Evolutionary conservation across 139 green algal genomes (phyloP).

Genomic region (Yamagishiella unicocca): DNA sequence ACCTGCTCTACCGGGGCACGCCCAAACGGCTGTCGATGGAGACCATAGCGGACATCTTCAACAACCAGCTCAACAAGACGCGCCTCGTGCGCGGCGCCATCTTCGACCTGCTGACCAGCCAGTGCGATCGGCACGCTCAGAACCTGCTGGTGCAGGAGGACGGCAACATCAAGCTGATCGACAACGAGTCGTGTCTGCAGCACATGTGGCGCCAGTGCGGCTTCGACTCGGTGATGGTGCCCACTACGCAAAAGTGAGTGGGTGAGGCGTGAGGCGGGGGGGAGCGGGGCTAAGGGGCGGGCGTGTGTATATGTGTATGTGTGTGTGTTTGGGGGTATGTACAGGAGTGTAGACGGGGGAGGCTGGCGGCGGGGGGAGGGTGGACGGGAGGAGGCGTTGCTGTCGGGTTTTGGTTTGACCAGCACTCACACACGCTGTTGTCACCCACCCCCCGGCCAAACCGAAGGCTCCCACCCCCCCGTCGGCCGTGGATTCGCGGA

Average conservation of each 20-base stretch:
- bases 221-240: conserved; percentile 61
- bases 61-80: conserved; percentile 65
- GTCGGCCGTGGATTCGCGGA: too few relatives aligned
- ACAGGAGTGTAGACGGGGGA: background rate
- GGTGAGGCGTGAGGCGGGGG: background rate
- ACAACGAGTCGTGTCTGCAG: conserved; percentile 66
- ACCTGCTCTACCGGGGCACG: conserved; percentile 56
- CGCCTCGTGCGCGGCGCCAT: conserved; percentile 62
- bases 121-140: conserved; percentile 72
- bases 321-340: background rate
- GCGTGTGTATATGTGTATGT: background rate
- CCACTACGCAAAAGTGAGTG: conserved; percentile 50
- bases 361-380: background rate
- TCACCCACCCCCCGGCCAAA: too few relatives aligned
- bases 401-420: too few relatives aligned
- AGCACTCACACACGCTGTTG: too few relatives aligned
- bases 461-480: too few relatives aligned
- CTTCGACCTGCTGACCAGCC: conserved; percentile 74
- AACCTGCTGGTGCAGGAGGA: conserved; percentile 68
- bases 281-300: background rate
- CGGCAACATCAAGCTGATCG: conserved; percentile 65
- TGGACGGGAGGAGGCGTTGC: background rate
- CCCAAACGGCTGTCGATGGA: background rate
- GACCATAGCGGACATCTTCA: conserved; percentile 52
- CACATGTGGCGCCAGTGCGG: conserved; percentile 61